phyloP scores from a whole-genome alignment of 2,329 filamentous ascomycete genomes.

The Sordariomycetes sp. region DNA sequence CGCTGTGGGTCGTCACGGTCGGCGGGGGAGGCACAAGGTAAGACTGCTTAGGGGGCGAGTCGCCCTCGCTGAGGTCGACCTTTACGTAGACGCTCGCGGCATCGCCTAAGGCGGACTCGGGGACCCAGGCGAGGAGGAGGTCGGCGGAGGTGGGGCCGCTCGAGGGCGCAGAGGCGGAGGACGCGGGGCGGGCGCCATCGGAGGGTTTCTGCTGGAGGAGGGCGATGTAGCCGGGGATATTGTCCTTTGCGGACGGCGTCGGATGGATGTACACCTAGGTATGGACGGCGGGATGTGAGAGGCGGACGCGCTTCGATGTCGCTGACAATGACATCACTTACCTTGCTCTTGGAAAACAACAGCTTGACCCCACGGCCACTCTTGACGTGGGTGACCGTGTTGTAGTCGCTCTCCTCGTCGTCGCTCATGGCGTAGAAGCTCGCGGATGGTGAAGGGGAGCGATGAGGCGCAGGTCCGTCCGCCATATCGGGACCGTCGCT shows the following conservation, averaged over 20 bases:
- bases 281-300: neutral
- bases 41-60: slow-evolving; percentile 70
- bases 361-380: slow-evolving; percentile 80
- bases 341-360: slow-evolving; percentile 93
- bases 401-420: slow-evolving; percentile 89
- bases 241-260: slow-evolving; percentile 84
- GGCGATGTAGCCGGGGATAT: slow-evolving; percentile 87
- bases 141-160: slow-evolving; percentile 44
- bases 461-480: slow-evolving; percentile 9
- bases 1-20: slow-evolving; percentile 63
- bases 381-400: slow-evolving; percentile 73
- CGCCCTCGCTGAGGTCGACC: slow-evolving; percentile 74
- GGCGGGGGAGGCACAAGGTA: slow-evolving; percentile 88
- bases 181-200: slow-evolving; percentile 21
- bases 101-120: slow-evolving; percentile 77
- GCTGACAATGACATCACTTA: slow-evolving; percentile 21
- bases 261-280: slow-evolving; percentile 86
- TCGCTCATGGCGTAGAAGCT: slow-evolving; percentile 96
- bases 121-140: slow-evolving; percentile 84
- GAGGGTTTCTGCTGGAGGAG: slow-evolving; percentile 75
- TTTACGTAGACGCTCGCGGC: slow-evolving; percentile 86
- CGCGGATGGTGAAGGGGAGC: slow-evolving; percentile 57
- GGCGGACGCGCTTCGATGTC: neutral
- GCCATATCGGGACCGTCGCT: slow-evolving; percentile 9
- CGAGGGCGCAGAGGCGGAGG: slow-evolving; percentile 12